These are phyloP conservation scores for Boletus sp. DNA, from an alignment of 1,284 basidiomycete genomes.

Conservation along the genomic window DNA sequence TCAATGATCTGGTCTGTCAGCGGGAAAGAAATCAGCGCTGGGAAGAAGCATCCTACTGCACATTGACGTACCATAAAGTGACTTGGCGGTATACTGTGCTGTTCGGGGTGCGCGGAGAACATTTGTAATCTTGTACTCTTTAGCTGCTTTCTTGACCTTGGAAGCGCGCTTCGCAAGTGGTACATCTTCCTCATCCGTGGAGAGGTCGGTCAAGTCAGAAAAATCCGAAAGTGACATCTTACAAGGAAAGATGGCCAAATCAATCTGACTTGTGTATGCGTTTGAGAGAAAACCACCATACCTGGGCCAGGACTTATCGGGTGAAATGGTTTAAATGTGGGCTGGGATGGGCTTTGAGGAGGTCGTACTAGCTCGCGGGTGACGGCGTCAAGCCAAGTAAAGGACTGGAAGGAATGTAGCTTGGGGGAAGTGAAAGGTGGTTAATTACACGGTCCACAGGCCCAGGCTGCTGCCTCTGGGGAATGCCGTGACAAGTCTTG, in stretches of 20 bases:
- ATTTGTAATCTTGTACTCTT: conserved; percentile 37
- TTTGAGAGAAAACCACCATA: neutral
- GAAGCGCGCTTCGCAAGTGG: conserved; percentile 23
- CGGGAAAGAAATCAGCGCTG: neutral
- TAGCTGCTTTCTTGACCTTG: conserved; percentile 21
- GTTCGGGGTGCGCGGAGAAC: conserved; percentile 41
- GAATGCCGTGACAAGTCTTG: conserved; percentile 10
- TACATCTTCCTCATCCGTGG: conserved; percentile 37
- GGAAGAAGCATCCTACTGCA: neutral
- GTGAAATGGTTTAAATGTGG: neutral
- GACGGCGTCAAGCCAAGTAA: neutral
- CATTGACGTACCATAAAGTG: conserved; percentile 41
- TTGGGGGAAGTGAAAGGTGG: neutral
- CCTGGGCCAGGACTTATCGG: neutral
- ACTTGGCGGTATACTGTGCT: conserved; percentile 41
- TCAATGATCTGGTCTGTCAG: conserved; percentile 45
- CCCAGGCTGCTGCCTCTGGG: neutral
- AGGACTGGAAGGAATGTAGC: neutral
- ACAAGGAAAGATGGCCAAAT: neutral
- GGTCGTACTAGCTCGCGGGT: neutral
- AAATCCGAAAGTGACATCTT: conserved; percentile 35
- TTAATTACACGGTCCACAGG: neutral
- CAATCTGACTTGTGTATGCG: neutral
- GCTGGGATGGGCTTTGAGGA: neutral
- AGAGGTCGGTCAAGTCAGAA: conserved; percentile 45